Percentiles rank a stretch among this genome's conserved stretches.
Evolutionary conservation across 371 early-diverging fungal genomes (phyloP).

Genomic region (Rhizopus microsporus): DNA sequence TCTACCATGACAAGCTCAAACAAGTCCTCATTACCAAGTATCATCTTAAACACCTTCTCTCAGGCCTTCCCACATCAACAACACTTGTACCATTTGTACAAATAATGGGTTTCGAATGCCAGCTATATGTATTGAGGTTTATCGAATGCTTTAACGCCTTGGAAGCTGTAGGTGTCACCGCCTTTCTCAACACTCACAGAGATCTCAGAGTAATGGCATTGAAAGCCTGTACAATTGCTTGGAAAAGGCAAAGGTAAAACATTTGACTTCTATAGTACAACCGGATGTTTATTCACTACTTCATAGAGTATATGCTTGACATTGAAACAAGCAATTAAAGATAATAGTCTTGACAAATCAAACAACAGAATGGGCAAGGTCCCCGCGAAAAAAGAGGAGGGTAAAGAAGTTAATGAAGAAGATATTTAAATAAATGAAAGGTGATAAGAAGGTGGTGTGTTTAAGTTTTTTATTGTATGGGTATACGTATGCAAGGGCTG

Average conservation of each 20-base stretch:
- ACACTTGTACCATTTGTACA: slow-evolving; percentile 12
- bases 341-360: slow-evolving; percentile 11
- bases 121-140: slow-evolving; percentile 8
- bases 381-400: slow-evolving; percentile 8
- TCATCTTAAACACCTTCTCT: slow-evolving; percentile 14
- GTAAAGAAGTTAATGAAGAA: too few species aligned
- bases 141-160: slow-evolving; percentile 14
- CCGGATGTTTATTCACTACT: slow-evolving; percentile 16
- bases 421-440: too few species aligned
- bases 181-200: slow-evolving; percentile 11
- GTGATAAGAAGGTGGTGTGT: too few species aligned
- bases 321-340: slow-evolving; percentile 11
- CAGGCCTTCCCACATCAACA: slow-evolving; percentile 8
- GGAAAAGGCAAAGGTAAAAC: slow-evolving; percentile 13
- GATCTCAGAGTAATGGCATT: slow-evolving; percentile 10
- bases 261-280: slow-evolving; percentile 11
- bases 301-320: slow-evolving; percentile 16
- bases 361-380: slow-evolving; percentile 12
- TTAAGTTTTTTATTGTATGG: too few species aligned
- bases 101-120: slow-evolving; percentile 17
- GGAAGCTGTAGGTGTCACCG: slow-evolving; percentile 7
- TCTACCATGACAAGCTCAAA: slow-evolving; percentile 16
- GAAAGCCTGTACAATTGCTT: slow-evolving; percentile 3
- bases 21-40: slow-evolving; percentile 9
- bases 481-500: too few species aligned